Evolutionary conservation across 306 rosid species (phyloP), one percentile per base, ranked within the genome.

Genomic region (Castanea mollissima): DNA sequence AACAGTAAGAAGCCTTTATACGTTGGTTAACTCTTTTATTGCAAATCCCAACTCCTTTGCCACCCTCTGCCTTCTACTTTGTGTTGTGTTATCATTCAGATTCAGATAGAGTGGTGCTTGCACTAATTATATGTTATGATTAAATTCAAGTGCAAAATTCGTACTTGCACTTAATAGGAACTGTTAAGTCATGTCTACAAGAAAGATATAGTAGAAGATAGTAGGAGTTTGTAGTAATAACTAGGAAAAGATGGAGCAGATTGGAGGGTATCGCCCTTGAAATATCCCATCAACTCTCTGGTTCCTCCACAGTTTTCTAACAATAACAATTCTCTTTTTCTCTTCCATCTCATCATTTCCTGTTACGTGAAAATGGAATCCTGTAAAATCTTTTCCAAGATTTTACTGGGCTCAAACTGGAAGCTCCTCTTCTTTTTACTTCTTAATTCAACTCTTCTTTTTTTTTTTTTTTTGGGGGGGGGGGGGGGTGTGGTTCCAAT

Each of bases 111-210:
- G 3, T 41, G 46, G 44, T 55, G 12, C 49, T 5, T 19, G 46
- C 38, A 55, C 8, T 2, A 18, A n/a, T 20, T 20, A 8, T 51
- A 21, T n/a, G 68, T 34, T 55, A 41, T 74, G 64, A 34, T 74
- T 41, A 41, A 41, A 41, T 41, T 74, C 12, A 10, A 5, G 29
- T 34, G 67, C 77, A 78, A 63, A 62, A 71, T 73, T 81, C 60
- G 76, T 64, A 55, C 69, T 70, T 73, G 23, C 29, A 21, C 13
- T 44, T n/a, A 16, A 18, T n/a, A 60, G 21, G 58, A 32, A 55
- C 69, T 73, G 59, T 63, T 5, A 73, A 78, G 82, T 86, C 82
- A 71, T 78, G 75, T 81, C 87, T 46, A 58, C 57, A 34, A 6
- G 52, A 67, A 35, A 41, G 80, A 64, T 3, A 71, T 38, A 38